Base-by-base conservation (phyloP, 2,329 filamentous ascomycete species). In the Grosmannia serpens region DNA sequence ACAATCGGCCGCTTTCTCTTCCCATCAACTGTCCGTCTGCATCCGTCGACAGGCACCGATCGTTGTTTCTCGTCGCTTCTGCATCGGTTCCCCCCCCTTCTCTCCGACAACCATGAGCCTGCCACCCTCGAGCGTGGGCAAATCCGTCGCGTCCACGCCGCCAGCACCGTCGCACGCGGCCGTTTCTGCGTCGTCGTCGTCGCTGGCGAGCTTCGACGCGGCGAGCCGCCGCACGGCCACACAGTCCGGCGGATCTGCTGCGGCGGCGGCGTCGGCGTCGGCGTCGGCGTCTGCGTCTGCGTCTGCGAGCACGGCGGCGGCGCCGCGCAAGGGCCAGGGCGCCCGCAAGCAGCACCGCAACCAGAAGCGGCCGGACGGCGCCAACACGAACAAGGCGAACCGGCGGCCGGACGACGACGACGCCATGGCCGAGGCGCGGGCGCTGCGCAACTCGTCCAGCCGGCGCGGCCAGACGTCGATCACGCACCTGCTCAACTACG, bases 391-490 rank as follows among this genome's bases (percentile, higher is more conserved):
- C 47, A 11, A 20, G 47, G 3, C 47, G 17, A 49, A 24, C 68
- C 67, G 71, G 46, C 67, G 73, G 53, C 76, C 87, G 65, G 81
- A 87, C 69, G 85, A 91, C 75, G 91, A 96, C 75, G 91, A 96
- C 81, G 84, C 83, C 66, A 86, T 95, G 82, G 90, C 85, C 64
- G 91, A 96, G 76, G 78, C 91, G 62, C 74, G 79, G 63, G 80
- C 79, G 24, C 71, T 83, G 59, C 75, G 79, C 59, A 83, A 82
- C 64, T 71, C 79, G 15, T 78, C 76, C n/a, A 81, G 79, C 67
- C 86, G 94, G 60, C 89, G 94, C 67, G 94, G 94, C 57, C 92
- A 96, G 73, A 96, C 91, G 57, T 95, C 89, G 67, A 99, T 99
- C 69, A 97, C 94, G 47, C 94, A 99, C 72, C 76, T 99, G 59